Evolutionary conservation across 176 grass and related monocot genomes (phyloP), one percentile per base, ranked within the genome.

Genomic region (Cymbopogon citratus): DNA sequence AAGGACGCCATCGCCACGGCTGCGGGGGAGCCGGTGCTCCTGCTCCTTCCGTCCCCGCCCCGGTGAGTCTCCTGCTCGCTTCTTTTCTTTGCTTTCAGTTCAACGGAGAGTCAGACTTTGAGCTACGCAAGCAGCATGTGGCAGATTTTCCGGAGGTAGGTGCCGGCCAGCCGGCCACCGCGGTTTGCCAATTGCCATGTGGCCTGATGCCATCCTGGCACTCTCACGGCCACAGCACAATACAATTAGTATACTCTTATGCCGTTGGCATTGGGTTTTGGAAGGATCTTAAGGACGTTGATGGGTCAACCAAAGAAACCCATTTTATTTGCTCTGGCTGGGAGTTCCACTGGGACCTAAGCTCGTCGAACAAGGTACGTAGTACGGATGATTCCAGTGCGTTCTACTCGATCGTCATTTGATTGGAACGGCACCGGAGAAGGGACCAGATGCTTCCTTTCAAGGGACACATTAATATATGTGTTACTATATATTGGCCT

Each of bases 401-500:
- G 46, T 33, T 21, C n/a, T 10, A 33, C 45, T 33, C 54, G 45
- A 52, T 25, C 13, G 21, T 5, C 52, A 9, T 48, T 29, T 49
- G 70, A 49, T 49, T 49, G 26, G 60, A 21, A 45, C 9, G 9
- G n/a, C 9, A n/a, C 1, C 9, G 14, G 45, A 21, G 40, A 48
- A 78, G 9, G 25, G 59, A 46, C 60, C 26, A 23, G 62, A 79
- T 25, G 77, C 29, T 79, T 79, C 62, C 26, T n/a, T n/a, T 54
- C 19, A 19, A 52, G 51, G 7, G 16, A 54, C 19, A 54, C 6
- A 54, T 19, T 18, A 18, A 16, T 48, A 6, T 18, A 51, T 48
- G 2, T 46, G 45, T 48, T 16, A 15, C 5, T 2, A 52, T 0
- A n/a, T n/a, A n/a, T n/a, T 54, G 56, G 56, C 9, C 56, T 60